Evolutionary conservation across 257 asterid species (phyloP).

Genomic region (Lycium ferocissimum): DNA sequence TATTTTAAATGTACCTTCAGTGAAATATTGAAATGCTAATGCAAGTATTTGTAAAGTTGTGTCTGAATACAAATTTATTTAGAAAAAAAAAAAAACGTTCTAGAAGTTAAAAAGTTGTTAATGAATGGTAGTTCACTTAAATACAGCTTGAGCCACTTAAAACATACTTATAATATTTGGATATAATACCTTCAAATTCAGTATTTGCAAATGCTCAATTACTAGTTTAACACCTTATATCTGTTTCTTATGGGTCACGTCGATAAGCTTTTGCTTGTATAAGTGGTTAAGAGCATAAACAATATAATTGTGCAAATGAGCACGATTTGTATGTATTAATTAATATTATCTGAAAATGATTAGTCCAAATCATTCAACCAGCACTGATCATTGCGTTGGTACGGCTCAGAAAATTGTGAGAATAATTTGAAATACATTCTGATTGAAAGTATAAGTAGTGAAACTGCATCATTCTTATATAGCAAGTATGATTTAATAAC

Average conservation of each 20-base stretch:
- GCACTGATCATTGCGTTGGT: slow-evolving; percentile 12
- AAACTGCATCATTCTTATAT: not conserved
- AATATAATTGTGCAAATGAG: slow-evolving; percentile 2
- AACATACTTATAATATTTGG: no score
- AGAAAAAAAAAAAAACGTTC: no score
- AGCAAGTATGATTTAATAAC: not conserved
- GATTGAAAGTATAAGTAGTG: not conserved
- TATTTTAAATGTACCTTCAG: not conserved
- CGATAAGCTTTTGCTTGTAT: not conserved
- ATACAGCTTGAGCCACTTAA: no score
- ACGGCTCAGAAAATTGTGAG: slow-evolving; percentile 12
- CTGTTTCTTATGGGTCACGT: no score
- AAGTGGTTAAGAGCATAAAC: not conserved
- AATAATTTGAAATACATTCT: slow-evolving; percentile 6
- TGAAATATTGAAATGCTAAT: no score
- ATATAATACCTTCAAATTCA: no score
- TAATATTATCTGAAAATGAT: not conserved
- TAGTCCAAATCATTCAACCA: slow-evolving; percentile 18
- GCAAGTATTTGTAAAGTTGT: no score
- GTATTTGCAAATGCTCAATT: no score
- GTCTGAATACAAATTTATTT: no score
- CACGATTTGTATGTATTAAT: slow-evolving; percentile 9
- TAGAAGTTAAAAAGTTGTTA: no score
- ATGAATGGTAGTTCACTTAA: no score
- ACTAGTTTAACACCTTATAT: no score